Evolutionary conservation across 352 stramenopile genomes (phyloP), one percentile per base, ranked within the genome.

Genomic region (Globisporangium radiosum): DNA sequence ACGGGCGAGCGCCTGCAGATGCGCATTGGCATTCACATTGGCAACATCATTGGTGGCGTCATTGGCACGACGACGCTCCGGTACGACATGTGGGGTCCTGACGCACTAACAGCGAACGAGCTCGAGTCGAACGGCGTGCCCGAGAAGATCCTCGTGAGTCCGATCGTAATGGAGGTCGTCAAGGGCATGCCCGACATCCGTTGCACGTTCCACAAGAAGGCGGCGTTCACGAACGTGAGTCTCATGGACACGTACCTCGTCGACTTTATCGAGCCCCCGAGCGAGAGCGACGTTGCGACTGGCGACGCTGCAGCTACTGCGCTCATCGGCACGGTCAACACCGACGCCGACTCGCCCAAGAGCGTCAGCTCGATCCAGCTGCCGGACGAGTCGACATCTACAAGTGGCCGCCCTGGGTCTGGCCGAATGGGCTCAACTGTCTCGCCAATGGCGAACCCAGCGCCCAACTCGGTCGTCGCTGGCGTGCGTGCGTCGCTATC

Each of bases 31-130:
- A 93, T 95, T 53, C 87, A 94, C 64, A 78, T 93, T 36, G 87
- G 87, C 56, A 92, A 88, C 57, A 94, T 95, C 64, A 93, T 95
- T 57, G 87, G 81, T 11, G 83, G 85, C 7, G 85, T 95, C 37
- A 95, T 95, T 54, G 87, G 87, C 43, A 94, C 85, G 5, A 87
- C 79, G 3, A 94, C 83, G 25, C 59, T 95, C n/a, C 83, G 85
- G 11, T 95, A 94, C 64, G 87, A 95, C 52, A 95, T 94, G 81
- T 95, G 85, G 87, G 85, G 87, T 0, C 81, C 83, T 0, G 84
- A 94, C 38, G 85, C 85, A 1, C 72, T 94, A 8, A 93, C 82
- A 0, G 87, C 81, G 11, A 94, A 96, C 55, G 82, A 92, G 40
- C 74, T 96, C n/a, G 87, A 96, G 64, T 90, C 78, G 7, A 92